Evolutionary conservation across 2,329 filamentous ascomycete species (phyloP).

Genomic region (Dactylellina drechsleri): DNA sequence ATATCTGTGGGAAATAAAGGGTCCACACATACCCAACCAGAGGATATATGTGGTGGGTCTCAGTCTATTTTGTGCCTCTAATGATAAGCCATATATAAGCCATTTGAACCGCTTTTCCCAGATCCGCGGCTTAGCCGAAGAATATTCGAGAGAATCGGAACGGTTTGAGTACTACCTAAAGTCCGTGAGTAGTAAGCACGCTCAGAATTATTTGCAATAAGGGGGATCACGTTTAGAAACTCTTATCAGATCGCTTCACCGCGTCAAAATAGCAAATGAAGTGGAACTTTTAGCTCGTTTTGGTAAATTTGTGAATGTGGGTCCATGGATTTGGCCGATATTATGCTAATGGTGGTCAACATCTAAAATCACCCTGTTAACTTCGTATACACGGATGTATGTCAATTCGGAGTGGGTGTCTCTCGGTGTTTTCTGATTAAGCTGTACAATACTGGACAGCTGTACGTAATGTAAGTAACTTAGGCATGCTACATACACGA

Average conservation of each 20-base stretch:
- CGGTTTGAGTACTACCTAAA: neutral
- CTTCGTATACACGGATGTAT: too few species aligned
- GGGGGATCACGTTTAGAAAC: neutral
- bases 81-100: neutral
- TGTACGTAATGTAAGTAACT: constrained; percentile 18
- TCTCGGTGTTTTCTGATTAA: constrained; percentile 30
- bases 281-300: constrained; percentile 31
- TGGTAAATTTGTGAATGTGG: constrained; percentile 25
- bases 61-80: neutral
- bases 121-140: constrained; percentile 35
- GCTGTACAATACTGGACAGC: constrained; percentile 23
- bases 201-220: too few species aligned
- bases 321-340: constrained; percentile 26
- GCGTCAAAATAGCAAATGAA: neutral
- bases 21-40: neutral
- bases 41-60: neutral
- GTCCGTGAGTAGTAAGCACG: neutral
- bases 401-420: neutral
- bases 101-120: neutral
- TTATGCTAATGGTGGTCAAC: neutral
- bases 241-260: neutral
- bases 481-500: constrained; percentile 28
- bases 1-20: constrained; percentile 7
- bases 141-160: constrained; percentile 8
- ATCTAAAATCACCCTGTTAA: too few species aligned